Base-by-base conservation (phyloP, 1,284 basidiomycete species). In the Rhodotorula mucilaginosa region DNA sequence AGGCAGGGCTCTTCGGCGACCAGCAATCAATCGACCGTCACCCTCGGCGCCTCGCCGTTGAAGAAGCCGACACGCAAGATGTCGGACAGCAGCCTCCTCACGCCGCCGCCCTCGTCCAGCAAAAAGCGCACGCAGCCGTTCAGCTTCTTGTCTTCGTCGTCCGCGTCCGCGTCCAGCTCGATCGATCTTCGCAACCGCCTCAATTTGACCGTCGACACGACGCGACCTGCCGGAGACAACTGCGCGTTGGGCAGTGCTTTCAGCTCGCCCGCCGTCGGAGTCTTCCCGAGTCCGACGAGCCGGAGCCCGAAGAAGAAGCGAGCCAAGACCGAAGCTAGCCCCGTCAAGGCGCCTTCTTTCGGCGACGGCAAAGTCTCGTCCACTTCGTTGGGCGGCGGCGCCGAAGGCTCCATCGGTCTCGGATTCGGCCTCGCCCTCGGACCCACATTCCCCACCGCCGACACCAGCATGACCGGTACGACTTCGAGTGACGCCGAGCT, bases 221-320 rank as follows among this genome's bases (percentile, higher is more conserved):
- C 54, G 31, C 68, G 68, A 44, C 39, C 39, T 13, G 54, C 49
- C 15, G 48, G 31, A 0, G n/a, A 31, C 21, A 31, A 26, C 5
- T 31, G 58, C 0, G 73, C 67, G 2, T 70, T 74, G 34, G 73
- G 67, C 2, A 69, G 67, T n/a, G 74, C 74, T 1, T 75, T 75
- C 65, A 51, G 61, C 48, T 66, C 63, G 13, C 74, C 71, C 1
- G 34, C 71, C 58, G 58, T 67, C 39, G 72, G 64, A 18, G 61
- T 56, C 6, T 74, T 64, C 70, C 73, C 73, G 26, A 60, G 63
- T 3, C 64, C 70, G 10, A n/a, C 64, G 15, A 61, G 61, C 52
- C 29, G 29, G 16, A 60, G 64, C 19, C 59, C 48, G 12, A 62
- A 69, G 54, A 71, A 74, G 73, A 69, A 72, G 57, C 71, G 72